A percentile compares a stretch with the other conserved stretches of the same genome.
Evolutionary conservation across 345 rosid species (phyloP).

Genomic region (Melastoma malabathricum): DNA sequence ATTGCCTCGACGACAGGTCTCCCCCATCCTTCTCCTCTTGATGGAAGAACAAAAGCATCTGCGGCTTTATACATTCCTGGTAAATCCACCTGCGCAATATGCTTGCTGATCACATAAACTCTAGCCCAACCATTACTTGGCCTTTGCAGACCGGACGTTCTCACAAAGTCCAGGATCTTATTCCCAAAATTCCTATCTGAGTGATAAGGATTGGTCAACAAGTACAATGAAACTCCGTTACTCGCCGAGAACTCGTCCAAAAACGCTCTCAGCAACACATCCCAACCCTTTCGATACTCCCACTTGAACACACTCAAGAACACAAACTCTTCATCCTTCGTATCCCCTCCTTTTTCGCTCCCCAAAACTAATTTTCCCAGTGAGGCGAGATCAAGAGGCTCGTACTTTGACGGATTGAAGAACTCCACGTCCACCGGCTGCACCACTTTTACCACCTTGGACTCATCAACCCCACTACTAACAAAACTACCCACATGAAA

Average conservation of each 20-base stretch:
- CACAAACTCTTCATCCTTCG: conserved; percentile 27
- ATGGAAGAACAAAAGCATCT: conserved; percentile 63
- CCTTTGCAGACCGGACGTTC: conserved; percentile 22
- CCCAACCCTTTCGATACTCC: conserved; percentile 93
- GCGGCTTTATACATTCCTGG: conserved; percentile 68
- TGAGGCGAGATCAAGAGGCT: conserved; percentile 31
- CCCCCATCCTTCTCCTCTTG: conserved; percentile 93
- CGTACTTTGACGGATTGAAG: conserved; percentile 45
- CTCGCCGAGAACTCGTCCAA: conserved; percentile 42
- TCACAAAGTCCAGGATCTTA: conserved; percentile 59
- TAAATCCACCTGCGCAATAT: conserved; percentile 60
- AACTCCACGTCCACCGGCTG: conserved; percentile 68
- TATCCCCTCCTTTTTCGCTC: background rate
- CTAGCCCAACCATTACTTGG: conserved; percentile 38
- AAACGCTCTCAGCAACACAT: conserved; percentile 61
- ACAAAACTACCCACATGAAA: conserved; percentile 67
- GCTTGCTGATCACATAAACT: conserved; percentile 42
- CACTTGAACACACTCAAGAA: conserved; percentile 85
- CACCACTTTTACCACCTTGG: conserved; percentile 66
- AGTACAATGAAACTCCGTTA: conserved; percentile 44
- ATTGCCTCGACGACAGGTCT: conserved; percentile 75
- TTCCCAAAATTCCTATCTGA: conserved; percentile 47
- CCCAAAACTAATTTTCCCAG: conserved; percentile 43
- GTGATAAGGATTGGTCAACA: conserved; percentile 71
- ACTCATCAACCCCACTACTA: conserved; percentile 55